phyloP scores from a whole-genome alignment of 1,284 basidiomycete genomes.

The Apiotrichum montevideense region DNA sequence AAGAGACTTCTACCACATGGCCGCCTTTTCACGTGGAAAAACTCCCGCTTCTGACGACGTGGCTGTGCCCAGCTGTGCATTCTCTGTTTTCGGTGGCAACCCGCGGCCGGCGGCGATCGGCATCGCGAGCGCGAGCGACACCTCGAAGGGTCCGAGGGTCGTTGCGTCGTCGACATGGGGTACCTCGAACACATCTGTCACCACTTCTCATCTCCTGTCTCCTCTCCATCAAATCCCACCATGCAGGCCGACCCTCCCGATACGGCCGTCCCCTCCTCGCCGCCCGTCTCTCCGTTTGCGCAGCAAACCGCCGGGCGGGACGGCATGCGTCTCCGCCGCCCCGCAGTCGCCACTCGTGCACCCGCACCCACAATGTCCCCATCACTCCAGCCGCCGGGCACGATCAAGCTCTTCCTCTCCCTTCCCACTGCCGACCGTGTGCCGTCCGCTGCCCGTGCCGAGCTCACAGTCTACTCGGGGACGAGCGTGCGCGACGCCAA shows the following conservation, averaged over 20 bases:
- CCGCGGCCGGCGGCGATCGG: background rate
- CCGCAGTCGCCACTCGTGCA: background rate
- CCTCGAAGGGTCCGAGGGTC: too few species aligned
- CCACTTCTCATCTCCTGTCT: background rate
- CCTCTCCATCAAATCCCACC: background rate
- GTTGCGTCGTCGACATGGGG: too few species aligned
- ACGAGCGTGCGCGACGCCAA: conserved; percentile 27
- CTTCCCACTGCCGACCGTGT: conserved; percentile 31
- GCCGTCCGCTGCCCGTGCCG: background rate
- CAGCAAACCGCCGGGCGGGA: background rate
- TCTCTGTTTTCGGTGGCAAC: too few species aligned
- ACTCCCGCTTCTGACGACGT: too few species aligned
- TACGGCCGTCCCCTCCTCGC: conserved; percentile 6
- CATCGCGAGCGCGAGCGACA: background rate
- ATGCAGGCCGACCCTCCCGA: conserved; percentile 18
- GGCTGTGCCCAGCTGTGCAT: too few species aligned
- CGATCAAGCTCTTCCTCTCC: conserved; percentile 26
- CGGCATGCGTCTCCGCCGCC: conserved; percentile 5
- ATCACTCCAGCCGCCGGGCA: background rate
- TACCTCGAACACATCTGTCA: background rate
- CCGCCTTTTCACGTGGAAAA: too few species aligned
- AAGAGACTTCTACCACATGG: too few species aligned
- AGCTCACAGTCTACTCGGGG: conserved; percentile 12
- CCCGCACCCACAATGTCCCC: background rate
- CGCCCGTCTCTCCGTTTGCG: conserved; percentile 4